Percentiles rank a stretch among this genome's conserved stretches.
Evolutionary conservation across 2,329 filamentous ascomycete genomes (phyloP).

Genomic region (Periconia digitata): DNA sequence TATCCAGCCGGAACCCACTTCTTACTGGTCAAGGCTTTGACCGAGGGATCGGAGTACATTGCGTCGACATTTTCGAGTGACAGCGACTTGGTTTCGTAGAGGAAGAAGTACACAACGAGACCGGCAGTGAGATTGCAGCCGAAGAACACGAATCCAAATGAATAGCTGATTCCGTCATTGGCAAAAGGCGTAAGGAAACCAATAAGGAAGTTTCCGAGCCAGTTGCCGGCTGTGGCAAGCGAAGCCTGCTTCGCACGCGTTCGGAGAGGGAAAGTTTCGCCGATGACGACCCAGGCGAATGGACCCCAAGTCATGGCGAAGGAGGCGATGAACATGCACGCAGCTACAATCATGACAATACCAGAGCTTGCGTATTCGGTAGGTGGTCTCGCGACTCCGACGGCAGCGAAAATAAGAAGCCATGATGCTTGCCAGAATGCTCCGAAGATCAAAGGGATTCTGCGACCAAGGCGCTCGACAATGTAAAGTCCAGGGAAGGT

Average conservation of each 20-base stretch:
- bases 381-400: conserved; percentile 44
- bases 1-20: conserved; percentile 39
- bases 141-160: conserved; percentile 40
- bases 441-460: conserved; percentile 66
- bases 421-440: conserved; percentile 68
- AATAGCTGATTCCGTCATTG: conserved; percentile 35
- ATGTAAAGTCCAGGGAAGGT: conserved; percentile 69
- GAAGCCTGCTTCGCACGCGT: conserved; percentile 39
- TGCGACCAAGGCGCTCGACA: conserved; percentile 69
- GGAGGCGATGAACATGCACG: conserved; percentile 73
- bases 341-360: conserved; percentile 70
- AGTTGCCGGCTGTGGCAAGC: conserved; percentile 36
- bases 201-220: conserved; percentile 44
- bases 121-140: conserved; percentile 37
- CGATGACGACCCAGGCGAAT: conserved; percentile 52
- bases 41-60: conserved; percentile 34
- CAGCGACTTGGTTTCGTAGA: conserved; percentile 37
- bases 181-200: conserved; percentile 39
- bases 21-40: conserved; percentile 33
- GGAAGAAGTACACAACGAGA: conserved; percentile 36
- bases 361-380: conserved; percentile 52
- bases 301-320: conserved; percentile 70
- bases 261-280: conserved; percentile 35
- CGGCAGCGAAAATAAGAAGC: conserved; percentile 60
- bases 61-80: conserved; percentile 40